Conservation (phyloP, 345 rosid species). For the Raphanus sativus region DNA sequence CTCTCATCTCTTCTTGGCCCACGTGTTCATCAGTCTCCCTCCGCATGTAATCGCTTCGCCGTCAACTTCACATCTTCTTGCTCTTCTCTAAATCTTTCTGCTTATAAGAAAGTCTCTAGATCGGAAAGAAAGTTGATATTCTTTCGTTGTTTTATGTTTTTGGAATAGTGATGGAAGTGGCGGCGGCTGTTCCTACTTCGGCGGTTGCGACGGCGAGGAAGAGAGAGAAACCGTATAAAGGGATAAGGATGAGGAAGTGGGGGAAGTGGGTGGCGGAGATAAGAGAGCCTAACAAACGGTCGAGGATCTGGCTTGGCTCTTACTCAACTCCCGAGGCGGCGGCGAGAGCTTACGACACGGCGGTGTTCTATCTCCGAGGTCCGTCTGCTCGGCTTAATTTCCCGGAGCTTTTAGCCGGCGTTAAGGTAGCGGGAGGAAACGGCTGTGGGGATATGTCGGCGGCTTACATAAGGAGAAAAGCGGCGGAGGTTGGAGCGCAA, state of each 20-base stretch:
- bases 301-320: constrained; percentile 99
- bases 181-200: constrained; percentile 20
- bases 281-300: constrained; percentile 91
- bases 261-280: constrained; percentile 99
- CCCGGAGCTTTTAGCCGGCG: constrained; percentile 71
- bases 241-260: constrained; percentile 99
- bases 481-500: constrained; percentile 88
- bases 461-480: constrained; percentile 82
- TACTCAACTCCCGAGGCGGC: constrained; percentile 95
- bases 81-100: background rate
- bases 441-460: constrained; percentile 68
- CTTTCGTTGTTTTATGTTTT: constrained; percentile 13
- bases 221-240: constrained; percentile 69
- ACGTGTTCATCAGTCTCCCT: constrained; percentile 36
- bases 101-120: background rate
- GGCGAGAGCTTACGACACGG: constrained; percentile 96
- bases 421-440: constrained; percentile 29
- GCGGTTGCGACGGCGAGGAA: constrained; percentile 37
- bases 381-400: constrained; percentile 93
- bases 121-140: background rate
- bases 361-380: constrained; percentile 82
- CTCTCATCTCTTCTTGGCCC: constrained; percentile 40
- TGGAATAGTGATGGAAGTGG: constrained; percentile 38
- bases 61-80: constrained; percentile 20
- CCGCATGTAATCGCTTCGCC: constrained; percentile 44